phyloP scores from a whole-genome alignment of 2,329 filamentous ascomycete species.

The Curvularia spicifera region DNA sequence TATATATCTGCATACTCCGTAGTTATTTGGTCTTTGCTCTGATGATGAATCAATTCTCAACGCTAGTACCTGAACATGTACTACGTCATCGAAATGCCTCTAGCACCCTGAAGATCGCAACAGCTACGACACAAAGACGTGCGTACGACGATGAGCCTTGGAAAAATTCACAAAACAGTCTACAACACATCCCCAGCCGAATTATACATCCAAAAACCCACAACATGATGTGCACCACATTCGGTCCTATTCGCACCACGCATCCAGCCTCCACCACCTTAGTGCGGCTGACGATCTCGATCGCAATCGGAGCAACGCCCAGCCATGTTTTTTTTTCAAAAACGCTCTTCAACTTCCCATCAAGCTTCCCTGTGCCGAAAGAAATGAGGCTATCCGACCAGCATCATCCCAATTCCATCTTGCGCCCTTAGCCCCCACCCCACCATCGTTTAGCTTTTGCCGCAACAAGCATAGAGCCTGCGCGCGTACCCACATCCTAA shows the following conservation, averaged over 20 bases:
- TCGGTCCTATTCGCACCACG: neutral
- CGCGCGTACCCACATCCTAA: neutral
- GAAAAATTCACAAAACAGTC: neutral
- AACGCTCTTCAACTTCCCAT: neutral
- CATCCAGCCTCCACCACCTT: neutral
- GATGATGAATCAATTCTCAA: neutral
- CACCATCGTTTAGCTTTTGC: neutral
- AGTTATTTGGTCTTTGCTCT: neutral
- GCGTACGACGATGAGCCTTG: neutral
- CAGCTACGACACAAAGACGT: neutral
- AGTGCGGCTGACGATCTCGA: neutral
- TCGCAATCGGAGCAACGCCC: neutral
- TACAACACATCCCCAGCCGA: neutral
- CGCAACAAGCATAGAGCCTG: slow-evolving; percentile 4
- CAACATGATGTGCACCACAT: neutral
- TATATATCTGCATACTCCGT: neutral
- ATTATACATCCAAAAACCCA: neutral
- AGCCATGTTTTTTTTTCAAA: neutral
- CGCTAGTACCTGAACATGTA: neutral
- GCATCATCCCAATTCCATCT: neutral
- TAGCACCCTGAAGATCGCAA: neutral
- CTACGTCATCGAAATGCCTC: slow-evolving; percentile 4
- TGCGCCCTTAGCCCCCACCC: neutral
- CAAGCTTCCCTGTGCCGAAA: neutral
- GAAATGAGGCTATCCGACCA: neutral